Percentiles rank a stretch among this genome's conserved stretches.
Conservation (phyloP, 2,329 filamentous ascomycete species). For the Seiridium unicorne region DNA sequence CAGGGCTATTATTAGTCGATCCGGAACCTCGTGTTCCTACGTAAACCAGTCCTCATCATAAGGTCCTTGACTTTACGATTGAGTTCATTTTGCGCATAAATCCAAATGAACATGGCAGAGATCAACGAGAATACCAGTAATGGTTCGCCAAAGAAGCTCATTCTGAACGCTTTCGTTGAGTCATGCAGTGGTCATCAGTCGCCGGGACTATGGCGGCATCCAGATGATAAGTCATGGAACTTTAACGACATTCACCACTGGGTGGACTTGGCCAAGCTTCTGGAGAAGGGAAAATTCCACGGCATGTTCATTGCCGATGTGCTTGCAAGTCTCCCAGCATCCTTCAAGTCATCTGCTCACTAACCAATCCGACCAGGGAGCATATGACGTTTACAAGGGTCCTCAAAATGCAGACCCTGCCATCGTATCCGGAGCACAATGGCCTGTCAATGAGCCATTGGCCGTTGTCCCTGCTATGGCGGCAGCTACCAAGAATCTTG, state of each 20-base stretch:
- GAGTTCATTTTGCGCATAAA: too few relatives aligned
- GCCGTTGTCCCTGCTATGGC: constrained; percentile 56
- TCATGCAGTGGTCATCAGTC: constrained; percentile 57
- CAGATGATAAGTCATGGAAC: constrained; percentile 55
- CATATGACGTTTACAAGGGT: constrained; percentile 10
- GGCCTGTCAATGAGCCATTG: constrained; percentile 18
- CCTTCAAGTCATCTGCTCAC: constrained; percentile 36
- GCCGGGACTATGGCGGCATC: constrained; percentile 47
- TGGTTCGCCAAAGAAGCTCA: constrained; percentile 43
- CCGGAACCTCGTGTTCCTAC: too few relatives aligned
- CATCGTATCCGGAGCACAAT: constrained; percentile 36
- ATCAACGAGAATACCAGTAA: neutral
- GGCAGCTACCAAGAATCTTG: constrained; percentile 60
- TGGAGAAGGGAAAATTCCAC: constrained; percentile 63
- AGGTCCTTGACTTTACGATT: too few relatives aligned
- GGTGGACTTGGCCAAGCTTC: constrained; percentile 62
- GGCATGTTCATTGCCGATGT: constrained; percentile 66
- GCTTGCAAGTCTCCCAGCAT: constrained; percentile 42
- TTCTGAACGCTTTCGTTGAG: constrained; percentile 65
- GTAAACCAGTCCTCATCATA: too few relatives aligned
- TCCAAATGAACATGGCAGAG: neutral
- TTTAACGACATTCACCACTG: constrained; percentile 61
- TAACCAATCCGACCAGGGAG: constrained; percentile 54
- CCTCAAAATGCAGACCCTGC: constrained; percentile 6
- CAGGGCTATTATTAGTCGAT: too few relatives aligned